phyloP scores from a whole-genome alignment of 352 stramenopile species.

The Pythium plurisporium region DNA sequence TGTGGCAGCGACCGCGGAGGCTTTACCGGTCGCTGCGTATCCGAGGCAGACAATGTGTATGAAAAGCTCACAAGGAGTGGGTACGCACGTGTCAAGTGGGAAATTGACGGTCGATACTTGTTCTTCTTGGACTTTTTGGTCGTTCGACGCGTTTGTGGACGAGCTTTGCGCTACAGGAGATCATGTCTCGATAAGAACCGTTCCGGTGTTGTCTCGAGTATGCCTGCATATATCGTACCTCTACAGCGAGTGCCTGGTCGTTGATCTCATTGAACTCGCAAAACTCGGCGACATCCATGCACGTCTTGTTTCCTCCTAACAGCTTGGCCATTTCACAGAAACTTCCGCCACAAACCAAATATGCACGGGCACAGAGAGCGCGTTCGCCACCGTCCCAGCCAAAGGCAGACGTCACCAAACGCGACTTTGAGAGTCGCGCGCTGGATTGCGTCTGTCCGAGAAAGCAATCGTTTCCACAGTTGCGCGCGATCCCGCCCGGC shows the following conservation, averaged over 20 bases:
- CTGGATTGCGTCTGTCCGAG: conserved; percentile 42
- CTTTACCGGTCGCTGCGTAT: conserved; percentile 56
- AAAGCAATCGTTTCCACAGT: conserved; percentile 78
- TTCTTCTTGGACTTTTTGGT: conserved; percentile 38
- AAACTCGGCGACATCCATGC: conserved; percentile 66
- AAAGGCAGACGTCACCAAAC: conserved; percentile 42
- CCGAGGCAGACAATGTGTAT: conserved; percentile 35
- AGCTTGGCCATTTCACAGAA: conserved; percentile 75
- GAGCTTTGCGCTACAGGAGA: conserved; percentile 24
- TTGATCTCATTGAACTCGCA: conserved; percentile 70
- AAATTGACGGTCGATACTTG: conserved; percentile 53
- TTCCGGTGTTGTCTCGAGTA: too few relatives aligned
- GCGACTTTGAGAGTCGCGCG: conserved; percentile 44
- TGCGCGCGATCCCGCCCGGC: conserved; percentile 48
- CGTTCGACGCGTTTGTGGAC: conserved; percentile 30
- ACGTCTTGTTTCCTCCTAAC: conserved; percentile 64
- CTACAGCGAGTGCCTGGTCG: conserved; percentile 38
- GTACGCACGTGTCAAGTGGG: conserved; percentile 64
- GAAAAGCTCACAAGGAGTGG: not conserved
- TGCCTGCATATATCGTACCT: conserved; percentile 30
- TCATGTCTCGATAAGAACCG: too few relatives aligned
- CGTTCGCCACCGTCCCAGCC: conserved; percentile 42
- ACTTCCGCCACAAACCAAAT: conserved; percentile 67
- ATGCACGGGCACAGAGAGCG: conserved; percentile 51
- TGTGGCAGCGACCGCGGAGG: conserved; percentile 36